Base-by-base conservation (phyloP, 164 flowering plant genomes). In the Magnolia officinalis region DNA sequence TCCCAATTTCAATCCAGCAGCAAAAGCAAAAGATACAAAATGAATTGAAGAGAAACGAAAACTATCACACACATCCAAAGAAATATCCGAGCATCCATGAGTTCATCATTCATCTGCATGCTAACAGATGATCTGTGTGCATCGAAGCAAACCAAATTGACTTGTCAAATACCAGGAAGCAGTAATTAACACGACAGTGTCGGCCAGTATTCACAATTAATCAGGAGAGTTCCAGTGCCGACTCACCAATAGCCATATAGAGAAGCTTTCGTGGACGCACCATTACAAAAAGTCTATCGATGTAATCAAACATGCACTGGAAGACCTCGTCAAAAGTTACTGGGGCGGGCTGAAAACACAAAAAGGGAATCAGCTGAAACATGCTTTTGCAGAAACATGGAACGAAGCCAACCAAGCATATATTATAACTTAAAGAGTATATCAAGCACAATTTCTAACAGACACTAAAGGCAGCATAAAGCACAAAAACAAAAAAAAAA, bases 221-320 rank as follows among this genome's bases (percentile, higher is more conserved):
- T 2, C 20, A 16, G 49, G 10, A 18, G 9, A 8, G 19, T 29
- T 69, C 10, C 29, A 66, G 26, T 23, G 52, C 76, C 8, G 61
- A 88, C 96, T 84, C 75, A 95, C 98, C 98, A 75, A 96, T 94
- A 70, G 99, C 99, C 98, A 96, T 92, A 80, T 82, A 96, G 2
- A 96, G 85, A 76, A 96, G 80, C 83, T 94, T 96, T 21, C 99
- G 82, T 4, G 99, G 99, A 1, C 98, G 92, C 55, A 94, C 99
- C 98, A 94, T 93, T 65, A 82, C 89, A 82, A 96, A 96, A 45
- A 94, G 94, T 66, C 97, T 81, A 80, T 93, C 98, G 75, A 94
- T 91, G 80, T 94, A 94, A 75, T 92, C 97, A 82, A 94, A 96
- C 88, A 94, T 89, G 81, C 98, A 93, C 81, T 89, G 87, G 74